Base-by-base conservation (phyloP, 2,329 filamentous ascomycete species). In the Trichoderma harzianum region DNA sequence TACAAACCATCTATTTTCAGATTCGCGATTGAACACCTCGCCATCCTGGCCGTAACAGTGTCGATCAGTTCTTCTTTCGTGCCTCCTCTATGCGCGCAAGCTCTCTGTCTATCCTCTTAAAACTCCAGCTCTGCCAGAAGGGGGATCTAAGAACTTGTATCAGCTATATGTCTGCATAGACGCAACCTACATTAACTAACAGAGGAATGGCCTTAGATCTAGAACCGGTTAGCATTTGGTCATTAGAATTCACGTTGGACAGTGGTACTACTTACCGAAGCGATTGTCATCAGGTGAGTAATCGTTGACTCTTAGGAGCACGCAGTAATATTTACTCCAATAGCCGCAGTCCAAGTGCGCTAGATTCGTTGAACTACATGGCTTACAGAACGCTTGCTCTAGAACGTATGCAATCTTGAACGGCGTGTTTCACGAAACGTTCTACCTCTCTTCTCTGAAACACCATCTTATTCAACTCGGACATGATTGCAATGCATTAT, bases 201-300 rank as follows among this genome's bases (percentile, higher is more conserved):
- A 51, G 0, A 51, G 43, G 12, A 51, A 51, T 51, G n/a, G 43
- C 43, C 43, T 51, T 2, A 51, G n/a, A 51, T 51, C n/a, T 51
- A 51, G 43, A 51, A 12, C 0, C 0, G 0, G 4, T 21, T 12
- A 51, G 43, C 1, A 21, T 51, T 51, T 21, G 4, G 1, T 12
- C 11, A 21, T 51, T 51, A 21, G 10, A 0, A 21, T 51, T 21
- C n/a, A 2, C 10, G 21, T 12, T 3, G 0, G 43, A 21, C 0
- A 21, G 43, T 6, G 43, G n/a, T 47, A 11, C 43, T 11, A 8
- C 43, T 47, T 3, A 47, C 43, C 43, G 43, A 47, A 47, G 4
- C 43, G 43, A 1, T 47, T 47, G n/a, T 51, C 43, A 21, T 51
- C 43, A 12, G 43, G 43, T 1, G 43, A 51, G 3, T 51, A 51